Evolutionary conservation across 1,139 yeast species (phyloP).

Genomic region (Geotrichum fermentans): DNA sequence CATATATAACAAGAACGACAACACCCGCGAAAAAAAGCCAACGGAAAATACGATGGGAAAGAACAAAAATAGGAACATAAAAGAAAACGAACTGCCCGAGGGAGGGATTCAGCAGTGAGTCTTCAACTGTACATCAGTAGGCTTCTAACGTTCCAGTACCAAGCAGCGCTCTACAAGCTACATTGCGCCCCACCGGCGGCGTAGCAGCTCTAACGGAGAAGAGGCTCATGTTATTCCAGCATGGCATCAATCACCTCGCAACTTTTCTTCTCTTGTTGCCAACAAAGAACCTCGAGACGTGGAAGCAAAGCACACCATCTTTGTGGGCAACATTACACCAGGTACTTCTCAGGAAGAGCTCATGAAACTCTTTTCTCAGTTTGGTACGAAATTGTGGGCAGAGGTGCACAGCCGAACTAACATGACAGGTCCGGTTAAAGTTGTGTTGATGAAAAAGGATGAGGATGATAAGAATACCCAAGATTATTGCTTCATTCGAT

Average conservation of each 20-base stretch:
- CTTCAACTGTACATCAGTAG: not conserved
- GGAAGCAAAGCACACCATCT: conserved; percentile 12
- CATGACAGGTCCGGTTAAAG: conserved; percentile 10
- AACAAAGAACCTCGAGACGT: not conserved
- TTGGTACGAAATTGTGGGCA: conserved; percentile 3
- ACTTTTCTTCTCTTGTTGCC: not conserved
- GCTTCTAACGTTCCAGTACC: not conserved
- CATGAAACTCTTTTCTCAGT: conserved; percentile 12
- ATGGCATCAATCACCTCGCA: not conserved
- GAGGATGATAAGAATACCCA: conserved; percentile 7
- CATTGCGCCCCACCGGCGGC: conserved; percentile 5
- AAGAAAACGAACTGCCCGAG: conserved; percentile 9
- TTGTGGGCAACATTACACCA: conserved; percentile 14
- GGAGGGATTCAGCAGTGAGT: conserved; percentile 1
- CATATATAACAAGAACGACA: not conserved
- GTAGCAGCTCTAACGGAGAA: conserved; percentile 1
- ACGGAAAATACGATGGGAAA: conserved; percentile 3
- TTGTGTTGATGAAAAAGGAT: conserved; percentile 14
- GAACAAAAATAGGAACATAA: not conserved
- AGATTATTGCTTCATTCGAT: conserved; percentile 16
- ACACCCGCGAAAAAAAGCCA: too few relatives aligned
- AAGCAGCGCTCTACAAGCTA: conserved; percentile 1
- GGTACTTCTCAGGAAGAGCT: conserved; percentile 12
- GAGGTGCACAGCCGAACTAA: not conserved
- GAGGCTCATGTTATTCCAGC: not conserved